Evolutionary conservation across 768 basidiomycete genomes (phyloP), one percentile per base, ranked within the genome.

Genomic region (Lactarius deliciosus): DNA sequence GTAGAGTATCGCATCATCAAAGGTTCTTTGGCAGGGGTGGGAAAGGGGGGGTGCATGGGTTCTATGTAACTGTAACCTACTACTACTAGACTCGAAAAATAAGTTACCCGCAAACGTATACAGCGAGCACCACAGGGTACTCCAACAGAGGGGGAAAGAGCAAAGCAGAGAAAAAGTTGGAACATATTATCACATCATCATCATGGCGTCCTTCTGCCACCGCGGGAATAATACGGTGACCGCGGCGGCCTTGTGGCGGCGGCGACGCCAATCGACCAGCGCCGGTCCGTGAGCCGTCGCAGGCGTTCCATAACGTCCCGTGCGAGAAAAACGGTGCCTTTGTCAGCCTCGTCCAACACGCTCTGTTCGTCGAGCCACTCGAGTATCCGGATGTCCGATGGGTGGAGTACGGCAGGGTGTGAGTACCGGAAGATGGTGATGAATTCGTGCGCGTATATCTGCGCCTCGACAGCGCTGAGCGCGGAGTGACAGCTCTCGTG

Each of bases 391-490:
- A 78, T 67, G 71, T 78, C 77, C 2, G 76, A 70, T 22, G 77
- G 76, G 66, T 78, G 77, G 30, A 78, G 71, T 41, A 71, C 61
- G 20, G 75, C 71, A 58, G 70, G 64, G 66, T 78, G 76, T 47
- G 77, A 77, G 71, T 74, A 78, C 60, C 77, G 76, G 74, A 78
- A 78, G 69, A 76, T 76, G 62, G 75, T 78, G 74, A 76, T 76
- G 74, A 78, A 78, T 61, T 78, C 77, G 74, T 78, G 77, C 30
- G 75, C 73, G 69, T 77, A 78, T 65, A 78, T 72, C 50, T 69
- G 64, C 28, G 75, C 74, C 72, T 76, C 75, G 30, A 76, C 69
- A 45, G 68, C 71, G 68, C 70, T 67, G 60, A 76, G 74, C n/a
- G 76, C 74, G 47, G 76, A 75, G 22, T 64, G 66, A 63, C 73